Base-by-base conservation (phyloP, 1,139 yeast genomes). In the Yamadazyma friedrichii region DNA sequence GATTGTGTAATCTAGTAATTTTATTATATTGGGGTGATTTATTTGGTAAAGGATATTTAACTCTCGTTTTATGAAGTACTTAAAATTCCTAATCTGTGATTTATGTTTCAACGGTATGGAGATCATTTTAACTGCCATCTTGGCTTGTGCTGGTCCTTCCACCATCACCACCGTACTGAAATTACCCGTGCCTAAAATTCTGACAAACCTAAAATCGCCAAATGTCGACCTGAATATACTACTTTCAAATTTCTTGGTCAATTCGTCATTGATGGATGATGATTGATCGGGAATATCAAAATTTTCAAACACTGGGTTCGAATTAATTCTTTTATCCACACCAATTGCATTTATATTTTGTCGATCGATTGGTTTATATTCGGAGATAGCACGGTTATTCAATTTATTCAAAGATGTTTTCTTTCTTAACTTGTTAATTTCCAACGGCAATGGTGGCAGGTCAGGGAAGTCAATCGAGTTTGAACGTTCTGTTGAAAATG, bases 41-140 rank as follows among this genome's bases (percentile, higher is more conserved):
- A 62, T 48, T 41, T 54, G 69, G 44, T 67, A 64, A 44, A 93
- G 67, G 10, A 89, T 79, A 34, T 79, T 82, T 31, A 91, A 61
- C 57, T 93, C 98, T 47, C 98, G 74, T 28, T 74, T 70, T 36
- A 91, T 67, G 13, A 91, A 86, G 43, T 81, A 78, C 53, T 84
- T 88, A 45, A 88, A 70, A 46, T 68, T 67, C 33, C 54, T 45
- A 43, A 67, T 49, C 44, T 61, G 64, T 13, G 46, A 44, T 45
- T 55, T 42, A 45, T 58, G 52, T 42, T 62, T 56, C 28, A 52
- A 41, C 41, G 76, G 76, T 8, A 67, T 56, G 2, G 59, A 45
- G 13, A 72, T 65, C 15, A 77, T 66, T 49, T 70, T 76, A 42
- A 69, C 60, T 15, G 79, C 81, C 35, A 61, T 67, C 9, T 33